phyloP scores from a whole-genome alignment of 2,329 filamentous ascomycete genomes.

The Scorias spongiosa region DNA sequence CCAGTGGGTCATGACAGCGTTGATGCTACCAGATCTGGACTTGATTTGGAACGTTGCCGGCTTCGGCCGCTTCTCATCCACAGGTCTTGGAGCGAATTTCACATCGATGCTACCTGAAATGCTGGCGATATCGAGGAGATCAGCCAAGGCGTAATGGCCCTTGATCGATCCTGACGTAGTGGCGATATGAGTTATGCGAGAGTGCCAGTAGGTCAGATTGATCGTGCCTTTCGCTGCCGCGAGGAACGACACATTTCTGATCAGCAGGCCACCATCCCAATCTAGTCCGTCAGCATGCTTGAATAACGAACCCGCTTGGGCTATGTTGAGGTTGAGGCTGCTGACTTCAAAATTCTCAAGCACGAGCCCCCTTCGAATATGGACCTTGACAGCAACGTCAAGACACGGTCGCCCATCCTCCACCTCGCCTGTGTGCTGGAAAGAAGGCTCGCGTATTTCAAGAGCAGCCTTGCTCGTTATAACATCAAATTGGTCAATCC shows the following conservation, averaged over 20 bases:
- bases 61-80: constrained; percentile 11
- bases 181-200: constrained; percentile 25
- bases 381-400: constrained; percentile 23
- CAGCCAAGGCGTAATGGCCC: constrained; percentile 25
- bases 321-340: constrained; percentile 24
- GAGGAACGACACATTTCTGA: constrained; percentile 19
- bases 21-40: constrained; percentile 24
- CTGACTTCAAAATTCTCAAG: constrained; percentile 21
- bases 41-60: constrained; percentile 24
- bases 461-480: constrained; percentile 8
- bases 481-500: constrained; percentile 18
- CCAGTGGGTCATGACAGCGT: constrained; percentile 8
- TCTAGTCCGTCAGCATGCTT: neutral
- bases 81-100: constrained; percentile 23
- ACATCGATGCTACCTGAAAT: constrained; percentile 27
- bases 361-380: constrained; percentile 19
- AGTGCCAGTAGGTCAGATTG: constrained; percentile 18
- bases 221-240: constrained; percentile 21
- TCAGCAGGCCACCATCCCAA: constrained; percentile 12
- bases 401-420: constrained; percentile 18
- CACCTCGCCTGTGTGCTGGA: constrained; percentile 1
- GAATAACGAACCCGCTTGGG: constrained; percentile 19
- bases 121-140: constrained; percentile 26
- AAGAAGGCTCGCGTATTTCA: constrained; percentile 7
- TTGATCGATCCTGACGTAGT: constrained; percentile 26